phyloP scores from a whole-genome alignment of 192 early-diverging fungal species.

The Dissophora ornata region DNA sequence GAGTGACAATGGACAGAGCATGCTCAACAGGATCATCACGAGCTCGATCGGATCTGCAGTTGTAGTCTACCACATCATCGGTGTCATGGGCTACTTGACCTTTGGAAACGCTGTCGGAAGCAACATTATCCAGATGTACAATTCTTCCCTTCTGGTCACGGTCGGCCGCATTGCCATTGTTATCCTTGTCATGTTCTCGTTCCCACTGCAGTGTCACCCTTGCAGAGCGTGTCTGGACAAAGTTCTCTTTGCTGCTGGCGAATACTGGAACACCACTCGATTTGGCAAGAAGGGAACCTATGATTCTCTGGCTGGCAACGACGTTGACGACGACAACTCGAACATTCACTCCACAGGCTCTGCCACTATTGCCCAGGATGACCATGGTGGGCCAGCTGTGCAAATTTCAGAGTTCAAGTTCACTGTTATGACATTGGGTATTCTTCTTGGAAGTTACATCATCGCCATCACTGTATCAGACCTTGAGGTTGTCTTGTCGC shows the following conservation, averaged over 20 bases:
- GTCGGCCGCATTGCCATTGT: constrained; percentile 90
- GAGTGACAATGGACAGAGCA: constrained; percentile 79
- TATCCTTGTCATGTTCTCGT: constrained; percentile 88
- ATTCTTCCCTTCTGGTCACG: constrained; percentile 74
- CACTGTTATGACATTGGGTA: constrained; percentile 72
- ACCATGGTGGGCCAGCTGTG: constrained; percentile 30
- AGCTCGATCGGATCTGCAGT: constrained; percentile 82
- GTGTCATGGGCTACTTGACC: constrained; percentile 89
- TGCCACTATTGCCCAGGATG: constrained; percentile 8
- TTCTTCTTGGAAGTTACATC: constrained; percentile 77
- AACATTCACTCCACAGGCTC: background rate
- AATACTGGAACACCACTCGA: constrained; percentile 43
- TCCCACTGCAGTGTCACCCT: constrained; percentile 95
- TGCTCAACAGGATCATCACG: constrained; percentile 75
- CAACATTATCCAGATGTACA: constrained; percentile 91
- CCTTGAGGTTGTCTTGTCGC: constrained; percentile 84
- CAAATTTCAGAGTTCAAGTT: constrained; percentile 65
- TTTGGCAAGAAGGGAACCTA: constrained; percentile 29
- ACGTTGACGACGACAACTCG: constrained; percentile 4
- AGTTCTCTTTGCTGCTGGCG: constrained; percentile 63
- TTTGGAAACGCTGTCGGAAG: constrained; percentile 86
- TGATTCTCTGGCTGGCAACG: constrained; percentile 6
- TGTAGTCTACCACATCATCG: constrained; percentile 86
- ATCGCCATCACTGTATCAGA: constrained; percentile 82
- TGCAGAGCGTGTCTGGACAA: constrained; percentile 91